phyloP scores from a whole-genome alignment of 352 stramenopile genomes.

The Blastocystis sp. region DNA sequence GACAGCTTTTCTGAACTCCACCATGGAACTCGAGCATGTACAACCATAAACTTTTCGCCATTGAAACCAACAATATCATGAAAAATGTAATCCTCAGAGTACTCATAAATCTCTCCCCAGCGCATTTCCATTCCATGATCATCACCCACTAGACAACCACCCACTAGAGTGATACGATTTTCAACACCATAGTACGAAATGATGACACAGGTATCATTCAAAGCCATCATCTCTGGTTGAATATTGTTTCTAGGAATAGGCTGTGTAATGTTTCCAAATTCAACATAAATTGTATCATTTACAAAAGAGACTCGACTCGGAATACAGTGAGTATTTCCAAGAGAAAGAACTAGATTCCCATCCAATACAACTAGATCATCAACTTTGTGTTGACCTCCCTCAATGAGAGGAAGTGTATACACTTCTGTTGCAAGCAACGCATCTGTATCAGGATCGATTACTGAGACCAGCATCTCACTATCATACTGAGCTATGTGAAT shows the following conservation, averaged over 20 bases:
- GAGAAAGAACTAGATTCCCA: conserved; percentile 29
- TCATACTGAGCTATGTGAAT: conserved; percentile 53
- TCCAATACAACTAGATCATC: conserved; percentile 45
- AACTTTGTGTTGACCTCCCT: neutral
- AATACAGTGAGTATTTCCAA: conserved; percentile 20
- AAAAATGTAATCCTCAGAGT: conserved; percentile 59
- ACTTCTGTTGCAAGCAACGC: neutral
- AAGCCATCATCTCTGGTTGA: conserved; percentile 7
- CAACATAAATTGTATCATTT: neutral
- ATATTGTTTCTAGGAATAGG: neutral
- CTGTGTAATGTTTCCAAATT: conserved; percentile 3
- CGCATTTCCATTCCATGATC: conserved; percentile 9
- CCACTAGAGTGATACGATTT: conserved; percentile 29
- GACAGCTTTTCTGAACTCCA: neutral
- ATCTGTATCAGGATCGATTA: conserved; percentile 17
- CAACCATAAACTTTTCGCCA: neutral
- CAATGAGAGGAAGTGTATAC: neutral
- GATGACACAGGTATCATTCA: conserved; percentile 39
- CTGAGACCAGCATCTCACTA: conserved; percentile 37
- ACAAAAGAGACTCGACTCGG: neutral
- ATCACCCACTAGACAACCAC: neutral
- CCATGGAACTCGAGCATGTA: conserved; percentile 27
- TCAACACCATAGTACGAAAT: conserved; percentile 39
- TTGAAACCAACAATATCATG: conserved; percentile 36
- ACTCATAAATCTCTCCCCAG: conserved; percentile 7